A percentile compares a stretch with the other conserved stretches of the same genome.
These are phyloP conservation scores for Rugosomyces carneus DNA, from an alignment of 1,284 basidiomycete species.

Conservation along the genomic window DNA sequence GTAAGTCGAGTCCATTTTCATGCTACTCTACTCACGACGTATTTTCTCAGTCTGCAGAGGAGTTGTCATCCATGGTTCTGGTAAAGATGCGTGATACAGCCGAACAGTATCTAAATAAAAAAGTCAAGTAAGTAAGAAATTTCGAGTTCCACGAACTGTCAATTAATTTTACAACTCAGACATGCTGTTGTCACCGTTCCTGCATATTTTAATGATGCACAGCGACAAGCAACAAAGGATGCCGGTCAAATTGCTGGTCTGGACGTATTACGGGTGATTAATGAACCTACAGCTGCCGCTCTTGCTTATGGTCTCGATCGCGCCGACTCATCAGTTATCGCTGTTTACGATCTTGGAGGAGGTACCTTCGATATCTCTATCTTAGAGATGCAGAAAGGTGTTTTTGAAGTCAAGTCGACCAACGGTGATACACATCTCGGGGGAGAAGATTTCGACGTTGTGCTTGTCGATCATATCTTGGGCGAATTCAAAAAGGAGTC, in stretches of 20 bases:
- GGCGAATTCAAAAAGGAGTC: conserved; percentile 93
- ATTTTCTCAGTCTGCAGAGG: conserved; percentile 60
- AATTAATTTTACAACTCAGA: conserved; percentile 29
- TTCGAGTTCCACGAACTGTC: neutral
- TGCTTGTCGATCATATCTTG: conserved; percentile 84
- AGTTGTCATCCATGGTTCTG: conserved; percentile 82
- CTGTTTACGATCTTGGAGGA: conserved; percentile 94
- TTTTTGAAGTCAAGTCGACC: conserved; percentile 99
- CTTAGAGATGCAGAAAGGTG: conserved; percentile 98
- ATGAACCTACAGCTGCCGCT: conserved; percentile 97
- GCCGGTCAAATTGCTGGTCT: conserved; percentile 96
- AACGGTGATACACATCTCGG: conserved; percentile 99
- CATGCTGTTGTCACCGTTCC: conserved; percentile 91
- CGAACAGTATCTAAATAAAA: conserved; percentile 87
- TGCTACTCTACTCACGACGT: neutral
- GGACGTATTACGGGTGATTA: conserved; percentile 97
- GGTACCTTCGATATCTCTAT: conserved; percentile 98
- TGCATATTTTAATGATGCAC: conserved; percentile 99
- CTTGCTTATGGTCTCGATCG: conserved; percentile 95
- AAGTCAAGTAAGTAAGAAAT: conserved; percentile 74
- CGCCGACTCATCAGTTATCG: conserved; percentile 79
- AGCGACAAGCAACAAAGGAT: conserved; percentile 97
- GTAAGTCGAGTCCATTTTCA: conserved; percentile 35
- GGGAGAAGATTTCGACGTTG: conserved; percentile 97
- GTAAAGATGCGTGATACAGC: conserved; percentile 97